Base-by-base conservation (phyloP, 2,329 filamentous ascomycete genomes). In the Tolypocladium amazonense region DNA sequence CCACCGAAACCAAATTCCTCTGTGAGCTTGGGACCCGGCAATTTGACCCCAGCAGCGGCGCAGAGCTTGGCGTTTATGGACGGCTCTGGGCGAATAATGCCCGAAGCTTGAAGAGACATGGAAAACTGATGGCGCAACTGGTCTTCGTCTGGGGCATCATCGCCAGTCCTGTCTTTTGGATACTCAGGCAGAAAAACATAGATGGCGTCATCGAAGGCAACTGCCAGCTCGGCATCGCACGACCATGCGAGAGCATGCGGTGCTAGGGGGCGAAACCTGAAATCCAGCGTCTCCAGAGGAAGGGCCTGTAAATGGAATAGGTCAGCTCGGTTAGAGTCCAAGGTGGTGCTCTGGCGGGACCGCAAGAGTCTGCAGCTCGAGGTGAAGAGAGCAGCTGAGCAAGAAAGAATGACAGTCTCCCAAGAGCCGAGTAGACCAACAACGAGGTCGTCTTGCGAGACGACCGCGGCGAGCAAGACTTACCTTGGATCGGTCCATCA, bases 151-250 rank as follows among this genome's bases (percentile, higher is more conserved):
- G 65, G 64, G n/a, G 64, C 65, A 14, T 71, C 67, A 12, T 68
- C 66, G 25, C 66, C 65, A 18, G 68, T 60, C 39, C 61, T 60
- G 23, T 53, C 61, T 54, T 65, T 67, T 2, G 69, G 63, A 53
- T 71, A 81, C 52, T 81, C 76, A 5, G 81, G 81, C 7, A 82
- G 67, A 60, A 77, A 81, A 55, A 83, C 69, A 64, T 79, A 74
- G 37, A 84, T 72, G 50, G 78, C 79, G 67, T 85, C 82, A 62
- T 83, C 80, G n/a, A 80, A 79, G 2, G 77, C 79, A 38, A 84
- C 75, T 39, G 82, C 82, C 6, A 85, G 73, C 65, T 84, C 82
- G 30, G 78, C 80, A 58, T 85, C 82, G 62, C 78, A 79, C 27
- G 82, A 85, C 79, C 82, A 85, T 41, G 78, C 66, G 11, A 78